Conservation (phyloP, 352 stramenopile species). For the Globisporangium nagaii region DNA sequence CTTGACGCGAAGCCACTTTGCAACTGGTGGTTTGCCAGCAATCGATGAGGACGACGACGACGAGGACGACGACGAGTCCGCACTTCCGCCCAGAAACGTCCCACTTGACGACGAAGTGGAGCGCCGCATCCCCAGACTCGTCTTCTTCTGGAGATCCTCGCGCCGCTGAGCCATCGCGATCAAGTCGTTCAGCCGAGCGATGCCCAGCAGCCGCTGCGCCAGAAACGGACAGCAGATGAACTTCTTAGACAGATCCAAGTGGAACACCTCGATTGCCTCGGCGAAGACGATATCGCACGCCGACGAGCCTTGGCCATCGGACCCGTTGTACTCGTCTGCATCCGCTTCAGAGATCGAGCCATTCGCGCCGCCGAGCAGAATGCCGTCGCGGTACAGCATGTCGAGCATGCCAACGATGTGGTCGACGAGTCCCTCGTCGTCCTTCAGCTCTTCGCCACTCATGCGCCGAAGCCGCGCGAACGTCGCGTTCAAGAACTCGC, state of each 20-base stretch:
- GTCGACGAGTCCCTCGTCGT: slow-evolving; percentile 76
- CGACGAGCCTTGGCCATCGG: slow-evolving; percentile 7
- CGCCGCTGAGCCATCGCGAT: slow-evolving; percentile 70
- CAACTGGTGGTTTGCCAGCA: slow-evolving; percentile 19
- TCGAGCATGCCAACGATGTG: slow-evolving; percentile 67
- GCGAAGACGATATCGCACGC: slow-evolving; percentile 46
- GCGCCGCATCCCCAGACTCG: slow-evolving; percentile 43
- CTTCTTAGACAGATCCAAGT: slow-evolving; percentile 83
- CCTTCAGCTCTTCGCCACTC: slow-evolving; percentile 67
- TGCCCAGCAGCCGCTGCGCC: slow-evolving; percentile 59
- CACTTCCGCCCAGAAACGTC: slow-evolving; percentile 7
- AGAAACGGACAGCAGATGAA: slow-evolving; percentile 85
- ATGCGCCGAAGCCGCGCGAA: slow-evolving; percentile 66
- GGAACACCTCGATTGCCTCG: slow-evolving; percentile 75
- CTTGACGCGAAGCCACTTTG: slow-evolving; percentile 69
- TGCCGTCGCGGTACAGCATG: slow-evolving; percentile 57
- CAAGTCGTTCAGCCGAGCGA: slow-evolving; percentile 69
- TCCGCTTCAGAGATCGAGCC: slow-evolving; percentile 9
- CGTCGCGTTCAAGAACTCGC: slow-evolving; percentile 65
- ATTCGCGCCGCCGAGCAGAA: slow-evolving; percentile 35
- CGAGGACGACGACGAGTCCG: slow-evolving; percentile 16
- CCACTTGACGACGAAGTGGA: slow-evolving; percentile 22
- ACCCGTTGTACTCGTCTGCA: slow-evolving; percentile 9
- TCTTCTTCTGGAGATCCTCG: slow-evolving; percentile 60
- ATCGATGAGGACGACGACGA: slow-evolving; percentile 22